Conservation (phyloP, 805 yeast species). For the Brettanomyces sp. region DNA sequence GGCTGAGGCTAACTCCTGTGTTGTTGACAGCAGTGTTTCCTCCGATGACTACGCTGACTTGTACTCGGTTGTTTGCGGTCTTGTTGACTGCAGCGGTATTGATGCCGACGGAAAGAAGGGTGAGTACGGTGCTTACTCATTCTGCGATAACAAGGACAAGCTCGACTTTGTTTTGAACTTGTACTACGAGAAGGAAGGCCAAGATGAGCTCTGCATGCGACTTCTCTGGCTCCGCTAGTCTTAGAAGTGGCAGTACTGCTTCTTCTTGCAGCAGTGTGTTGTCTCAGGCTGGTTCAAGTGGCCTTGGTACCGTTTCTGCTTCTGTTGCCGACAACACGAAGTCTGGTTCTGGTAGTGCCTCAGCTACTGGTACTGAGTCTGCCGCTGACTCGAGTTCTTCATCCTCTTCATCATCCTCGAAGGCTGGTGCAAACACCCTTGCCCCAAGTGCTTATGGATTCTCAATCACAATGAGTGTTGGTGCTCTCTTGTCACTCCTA, state of each 20-base stretch:
- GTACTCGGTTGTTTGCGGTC: slow-evolving; percentile 49
- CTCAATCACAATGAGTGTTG: slow-evolving; percentile 10
- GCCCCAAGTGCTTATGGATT: slow-evolving; percentile 4
- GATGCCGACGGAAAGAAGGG: slow-evolving; percentile 55
- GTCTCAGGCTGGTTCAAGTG: slow-evolving; percentile 59
- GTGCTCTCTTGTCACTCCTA: slow-evolving; percentile 14
- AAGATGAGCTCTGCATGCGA: slow-evolving; percentile 46
- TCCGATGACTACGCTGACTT: slow-evolving; percentile 49
- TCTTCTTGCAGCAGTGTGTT: slow-evolving; percentile 49
- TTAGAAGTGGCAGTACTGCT: slow-evolving; percentile 38
- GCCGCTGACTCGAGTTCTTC: slow-evolving; percentile 6
- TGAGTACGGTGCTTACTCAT: slow-evolving; percentile 62
- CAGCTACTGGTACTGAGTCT: slow-evolving; percentile 10
- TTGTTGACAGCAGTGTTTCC: slow-evolving; percentile 45
- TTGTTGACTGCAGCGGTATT: slow-evolving; percentile 50
- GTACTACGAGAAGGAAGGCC: slow-evolving; percentile 45
- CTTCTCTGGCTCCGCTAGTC: slow-evolving; percentile 59
- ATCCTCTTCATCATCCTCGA: slow-evolving; percentile 3
- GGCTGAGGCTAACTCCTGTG: slow-evolving; percentile 46
- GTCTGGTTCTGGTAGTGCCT: slow-evolving; percentile 10
- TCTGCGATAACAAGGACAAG: slow-evolving; percentile 58
- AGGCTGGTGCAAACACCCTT: slow-evolving; percentile 7
- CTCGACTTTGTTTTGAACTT: slow-evolving; percentile 56
- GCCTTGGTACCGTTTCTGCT: slow-evolving; percentile 46
- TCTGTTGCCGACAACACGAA: slow-evolving; percentile 15